phyloP scores from a whole-genome alignment of 805 yeast genomes.

The Yarrowia keelungensis region DNA sequence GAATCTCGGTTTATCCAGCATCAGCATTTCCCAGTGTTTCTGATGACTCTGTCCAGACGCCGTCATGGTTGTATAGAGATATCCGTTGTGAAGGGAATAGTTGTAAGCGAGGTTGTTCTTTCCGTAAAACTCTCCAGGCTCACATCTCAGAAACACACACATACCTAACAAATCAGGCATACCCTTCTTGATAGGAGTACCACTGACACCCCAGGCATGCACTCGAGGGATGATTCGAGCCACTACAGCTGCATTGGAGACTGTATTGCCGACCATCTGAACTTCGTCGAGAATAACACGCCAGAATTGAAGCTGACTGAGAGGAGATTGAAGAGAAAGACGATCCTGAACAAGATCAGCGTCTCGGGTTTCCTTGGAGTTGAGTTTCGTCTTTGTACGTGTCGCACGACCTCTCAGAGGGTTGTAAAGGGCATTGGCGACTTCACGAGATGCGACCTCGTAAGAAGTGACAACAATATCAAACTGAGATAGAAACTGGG shows the following conservation, averaged over 20 bases:
- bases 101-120: not conserved
- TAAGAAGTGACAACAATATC: conserved; percentile 88
- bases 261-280: conserved; percentile 82
- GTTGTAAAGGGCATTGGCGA: conserved; percentile 78
- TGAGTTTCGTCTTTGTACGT: conserved; percentile 15
- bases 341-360: conserved; percentile 40
- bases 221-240: conserved; percentile 80
- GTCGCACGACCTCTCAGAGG: conserved; percentile 50
- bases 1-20: conserved; percentile 51
- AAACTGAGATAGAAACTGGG: conserved; percentile 61
- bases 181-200: conserved; percentile 82
- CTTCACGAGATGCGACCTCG: conserved; percentile 69
- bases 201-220: conserved; percentile 97
- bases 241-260: conserved; percentile 78
- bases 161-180: conserved; percentile 74
- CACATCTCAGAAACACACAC: conserved; percentile 66
- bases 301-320: conserved; percentile 85
- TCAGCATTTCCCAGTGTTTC: conserved; percentile 34
- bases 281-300: conserved; percentile 92
- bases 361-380: conserved; percentile 51
- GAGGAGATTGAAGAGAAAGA: conserved; percentile 60
- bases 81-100: conserved; percentile 1
- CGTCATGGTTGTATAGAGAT: not conserved
- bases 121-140: conserved; percentile 54
- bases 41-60: conserved; percentile 1